Percentiles rank a stretch among this genome's conserved stretches.
Conservation (phyloP, 352 stramenopile species). For the Globisporangium barbulae region DNA sequence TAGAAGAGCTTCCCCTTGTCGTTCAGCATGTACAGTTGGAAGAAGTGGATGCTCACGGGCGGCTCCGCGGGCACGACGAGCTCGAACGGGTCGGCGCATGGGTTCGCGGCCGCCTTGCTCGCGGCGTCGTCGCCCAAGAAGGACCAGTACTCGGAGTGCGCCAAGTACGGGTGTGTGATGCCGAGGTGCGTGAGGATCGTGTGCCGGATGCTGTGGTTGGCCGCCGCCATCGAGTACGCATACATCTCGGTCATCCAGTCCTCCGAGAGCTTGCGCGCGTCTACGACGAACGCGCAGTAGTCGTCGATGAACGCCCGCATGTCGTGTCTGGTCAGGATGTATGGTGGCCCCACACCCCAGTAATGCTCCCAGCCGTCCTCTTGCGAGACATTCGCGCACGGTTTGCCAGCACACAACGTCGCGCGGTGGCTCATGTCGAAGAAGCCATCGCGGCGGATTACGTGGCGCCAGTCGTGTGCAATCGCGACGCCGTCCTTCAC, state of each 20-base stretch:
- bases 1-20: constrained; percentile 23
- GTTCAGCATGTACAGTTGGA: constrained; percentile 21
- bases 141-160: constrained; percentile 35
- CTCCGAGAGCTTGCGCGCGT: constrained; percentile 27
- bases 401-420: constrained; percentile 27
- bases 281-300: constrained; percentile 44
- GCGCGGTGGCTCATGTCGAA: constrained; percentile 7
- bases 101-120: constrained; percentile 26
- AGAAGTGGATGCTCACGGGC: constrained; percentile 52
- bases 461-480: constrained; percentile 43
- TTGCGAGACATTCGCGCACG: constrained; percentile 26
- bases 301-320: constrained; percentile 40
- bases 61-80: constrained; percentile 37
- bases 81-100: constrained; percentile 28
- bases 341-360: constrained; percentile 40
- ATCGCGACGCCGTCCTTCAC: constrained; percentile 39
- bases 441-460: constrained; percentile 40
- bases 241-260: constrained; percentile 68
- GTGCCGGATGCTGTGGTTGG: constrained; percentile 52
- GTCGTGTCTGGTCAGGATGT: constrained; percentile 51
- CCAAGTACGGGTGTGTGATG: constrained; percentile 36
- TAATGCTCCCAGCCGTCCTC: constrained; percentile 41
- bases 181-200: constrained; percentile 44
- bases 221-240: constrained; percentile 42
- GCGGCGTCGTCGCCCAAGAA: constrained; percentile 24